Percentiles rank a stretch among this genome's conserved stretches.
phyloP scores from a whole-genome alignment of 2,329 filamentous ascomycete genomes.

The Fusarium caatingaense region DNA sequence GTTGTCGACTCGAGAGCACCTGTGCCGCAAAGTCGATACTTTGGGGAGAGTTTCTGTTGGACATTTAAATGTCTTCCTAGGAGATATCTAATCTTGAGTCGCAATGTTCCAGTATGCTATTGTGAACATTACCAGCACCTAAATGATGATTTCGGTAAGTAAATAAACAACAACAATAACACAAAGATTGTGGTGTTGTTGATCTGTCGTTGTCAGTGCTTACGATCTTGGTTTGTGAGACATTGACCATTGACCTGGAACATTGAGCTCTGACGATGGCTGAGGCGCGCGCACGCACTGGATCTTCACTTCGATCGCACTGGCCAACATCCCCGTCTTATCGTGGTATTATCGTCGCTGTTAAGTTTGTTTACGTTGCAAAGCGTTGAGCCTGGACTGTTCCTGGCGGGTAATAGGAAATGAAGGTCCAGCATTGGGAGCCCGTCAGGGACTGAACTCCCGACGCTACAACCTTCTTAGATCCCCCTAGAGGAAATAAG shows the following conservation, averaged over 20 bases:
- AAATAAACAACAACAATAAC: slow-evolving; percentile 46
- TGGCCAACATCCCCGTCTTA: slow-evolving; percentile 20
- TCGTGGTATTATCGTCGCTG: slow-evolving; percentile 15
- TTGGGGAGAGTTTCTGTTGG: not conserved
- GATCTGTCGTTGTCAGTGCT: slow-evolving; percentile 25
- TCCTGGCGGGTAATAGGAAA: slow-evolving; percentile 36
- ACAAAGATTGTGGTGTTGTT: slow-evolving; percentile 12
- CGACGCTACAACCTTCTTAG: slow-evolving; percentile 29
- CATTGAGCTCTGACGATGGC: slow-evolving; percentile 33
- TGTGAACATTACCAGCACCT: slow-evolving; percentile 17
- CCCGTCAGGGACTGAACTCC: slow-evolving; percentile 32
- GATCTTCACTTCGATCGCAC: slow-evolving; percentile 29
- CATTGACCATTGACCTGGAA: slow-evolving; percentile 33
- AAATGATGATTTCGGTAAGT: slow-evolving; percentile 29
- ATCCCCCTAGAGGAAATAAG: slow-evolving; percentile 35
- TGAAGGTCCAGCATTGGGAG: slow-evolving; percentile 38
- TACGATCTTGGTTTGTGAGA: slow-evolving; percentile 36
- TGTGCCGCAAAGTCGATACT: slow-evolving; percentile 1
- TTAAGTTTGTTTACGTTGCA: slow-evolving; percentile 25
- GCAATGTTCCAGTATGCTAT: not conserved
- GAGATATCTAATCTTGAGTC: not conserved
- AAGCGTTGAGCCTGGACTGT: slow-evolving; percentile 32
- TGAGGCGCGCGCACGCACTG: slow-evolving; percentile 32
- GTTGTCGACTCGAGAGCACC: not conserved
- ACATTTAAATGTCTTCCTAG: not conserved